Evolutionary conservation across 106 monocot genomes (phyloP).

Genomic region (Gastrodia elata): DNA sequence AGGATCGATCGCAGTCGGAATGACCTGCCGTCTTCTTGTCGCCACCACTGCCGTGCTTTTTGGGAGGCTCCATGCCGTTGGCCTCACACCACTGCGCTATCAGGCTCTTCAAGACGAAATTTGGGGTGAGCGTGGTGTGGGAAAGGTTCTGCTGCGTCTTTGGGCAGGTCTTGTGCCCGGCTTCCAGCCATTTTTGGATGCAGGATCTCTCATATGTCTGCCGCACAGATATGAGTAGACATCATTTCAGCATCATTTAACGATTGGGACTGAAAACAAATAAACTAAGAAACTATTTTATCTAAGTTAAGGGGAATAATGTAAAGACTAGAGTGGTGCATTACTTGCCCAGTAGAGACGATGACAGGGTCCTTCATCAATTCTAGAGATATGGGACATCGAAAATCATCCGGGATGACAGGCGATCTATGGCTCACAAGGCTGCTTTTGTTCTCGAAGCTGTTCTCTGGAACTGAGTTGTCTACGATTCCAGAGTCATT

Average conservation of each 20-base stretch:
- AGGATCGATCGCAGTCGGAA: constrained; percentile 38
- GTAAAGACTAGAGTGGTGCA: neutral
- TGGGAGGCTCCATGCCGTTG: constrained; percentile 56
- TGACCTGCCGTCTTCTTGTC: constrained; percentile 24
- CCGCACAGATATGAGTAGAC: neutral
- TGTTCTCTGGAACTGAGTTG: constrained; percentile 18
- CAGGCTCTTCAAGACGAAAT: constrained; percentile 66
- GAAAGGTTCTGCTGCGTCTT: constrained; percentile 59
- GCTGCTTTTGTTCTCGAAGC: constrained; percentile 15
- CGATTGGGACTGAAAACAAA: no score
- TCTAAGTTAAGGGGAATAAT: neutral
- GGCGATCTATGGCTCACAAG: constrained; percentile 37
- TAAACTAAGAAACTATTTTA: neutral
- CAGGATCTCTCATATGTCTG: constrained; percentile 77
- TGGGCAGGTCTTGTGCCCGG: constrained; percentile 71
- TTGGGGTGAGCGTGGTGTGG: constrained; percentile 63
- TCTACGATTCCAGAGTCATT: constrained; percentile 31
- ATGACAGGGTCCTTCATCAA: constrained; percentile 81
- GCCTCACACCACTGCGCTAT: constrained; percentile 77
- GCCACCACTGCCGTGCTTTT: constrained; percentile 12
- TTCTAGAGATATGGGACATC: constrained; percentile 76
- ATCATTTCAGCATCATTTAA: neutral
- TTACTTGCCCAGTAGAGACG: constrained; percentile 70
- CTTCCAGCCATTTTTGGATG: constrained; percentile 80
- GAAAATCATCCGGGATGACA: constrained; percentile 73